phyloP scores from a whole-genome alignment of 148 eudicot species.

The Beta vulgaris region DNA sequence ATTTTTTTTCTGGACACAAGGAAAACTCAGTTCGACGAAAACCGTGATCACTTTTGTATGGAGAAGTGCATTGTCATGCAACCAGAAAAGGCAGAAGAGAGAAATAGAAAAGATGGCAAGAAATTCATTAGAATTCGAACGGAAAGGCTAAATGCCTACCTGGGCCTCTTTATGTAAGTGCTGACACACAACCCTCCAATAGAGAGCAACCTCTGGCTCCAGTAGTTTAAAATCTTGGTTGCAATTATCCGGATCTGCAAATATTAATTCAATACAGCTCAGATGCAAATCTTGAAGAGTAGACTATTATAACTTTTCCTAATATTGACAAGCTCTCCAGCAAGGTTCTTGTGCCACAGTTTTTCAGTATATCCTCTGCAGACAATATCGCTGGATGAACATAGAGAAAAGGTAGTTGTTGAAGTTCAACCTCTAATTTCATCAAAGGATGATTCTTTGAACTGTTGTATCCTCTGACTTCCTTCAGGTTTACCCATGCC shows the following conservation, averaged over 20 bases:
- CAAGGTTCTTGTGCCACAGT: not conserved
- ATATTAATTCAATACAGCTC: not conserved
- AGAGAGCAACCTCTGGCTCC: conserved; percentile 89
- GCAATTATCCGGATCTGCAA: conserved; percentile 29
- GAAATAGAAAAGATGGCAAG: not conserved
- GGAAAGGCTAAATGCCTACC: conserved; percentile 36
- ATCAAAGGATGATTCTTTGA: conserved; percentile 30
- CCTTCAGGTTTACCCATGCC: conserved; percentile 61
- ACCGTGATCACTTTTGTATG: not conserved
- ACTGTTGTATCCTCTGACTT: conserved; percentile 50
- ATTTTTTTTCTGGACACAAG: not conserved
- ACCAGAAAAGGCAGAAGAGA: not conserved
- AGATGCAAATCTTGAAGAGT: conserved; percentile 1
- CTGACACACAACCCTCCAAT: conserved; percentile 78
- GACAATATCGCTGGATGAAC: not conserved
- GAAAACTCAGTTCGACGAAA: not conserved
- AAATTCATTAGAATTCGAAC: not conserved
- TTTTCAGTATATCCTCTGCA: not conserved
- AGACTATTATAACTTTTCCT: not conserved
- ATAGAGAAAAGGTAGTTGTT: conserved; percentile 5
- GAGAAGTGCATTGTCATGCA: not conserved
- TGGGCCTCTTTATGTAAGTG: conserved; percentile 75
- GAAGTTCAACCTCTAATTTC: conserved; percentile 54
- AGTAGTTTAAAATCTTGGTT: conserved; percentile 42
- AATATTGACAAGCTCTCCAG: not conserved